These are phyloP conservation scores for Pseudogymnoascus sp. DNA, from an alignment of 2,329 filamentous ascomycete genomes.

Conservation along the genomic window DNA sequence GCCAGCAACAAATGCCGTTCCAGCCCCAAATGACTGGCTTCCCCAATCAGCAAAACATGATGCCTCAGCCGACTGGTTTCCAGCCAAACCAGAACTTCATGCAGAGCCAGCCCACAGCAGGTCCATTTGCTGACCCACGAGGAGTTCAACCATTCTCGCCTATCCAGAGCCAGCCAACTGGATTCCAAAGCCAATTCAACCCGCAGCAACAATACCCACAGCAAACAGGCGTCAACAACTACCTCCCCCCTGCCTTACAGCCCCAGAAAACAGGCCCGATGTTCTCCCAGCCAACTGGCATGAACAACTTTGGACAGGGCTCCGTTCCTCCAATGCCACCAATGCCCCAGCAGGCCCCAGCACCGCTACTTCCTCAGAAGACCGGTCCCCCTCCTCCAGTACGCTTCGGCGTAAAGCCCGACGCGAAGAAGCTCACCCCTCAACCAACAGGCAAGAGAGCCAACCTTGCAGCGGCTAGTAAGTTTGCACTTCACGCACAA, in stretches of 20 bases:
- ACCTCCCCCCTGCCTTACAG: constrained; percentile 52
- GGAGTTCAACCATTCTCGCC: constrained; percentile 41
- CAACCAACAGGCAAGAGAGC: constrained; percentile 86
- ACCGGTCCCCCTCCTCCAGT: constrained; percentile 83
- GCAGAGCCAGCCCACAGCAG: constrained; percentile 36
- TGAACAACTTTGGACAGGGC: constrained; percentile 42
- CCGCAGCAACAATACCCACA: constrained; percentile 32
- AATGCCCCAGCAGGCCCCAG: constrained; percentile 49
- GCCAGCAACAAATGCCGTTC: constrained; percentile 50
- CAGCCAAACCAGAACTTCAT: constrained; percentile 46
- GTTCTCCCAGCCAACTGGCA: constrained; percentile 43
- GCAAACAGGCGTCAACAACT: constrained; percentile 45
- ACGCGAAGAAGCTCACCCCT: constrained; percentile 68
- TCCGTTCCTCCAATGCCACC: constrained; percentile 40
- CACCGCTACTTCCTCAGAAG: constrained; percentile 66
- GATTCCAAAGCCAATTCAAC: constrained; percentile 38
- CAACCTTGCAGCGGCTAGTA: constrained; percentile 92
- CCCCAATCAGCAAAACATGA: constrained; percentile 17
- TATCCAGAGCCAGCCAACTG: constrained; percentile 43
- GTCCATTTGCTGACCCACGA: constrained; percentile 50
- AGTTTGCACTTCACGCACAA: constrained; percentile 40
- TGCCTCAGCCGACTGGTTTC: constrained; percentile 30
- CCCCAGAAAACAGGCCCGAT: constrained; percentile 52
- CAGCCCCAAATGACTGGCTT: constrained; percentile 40
- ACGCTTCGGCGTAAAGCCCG: constrained; percentile 71